Conservation (phyloP, 768 basidiomycete species). For the Auricularia heimuer region DNA sequence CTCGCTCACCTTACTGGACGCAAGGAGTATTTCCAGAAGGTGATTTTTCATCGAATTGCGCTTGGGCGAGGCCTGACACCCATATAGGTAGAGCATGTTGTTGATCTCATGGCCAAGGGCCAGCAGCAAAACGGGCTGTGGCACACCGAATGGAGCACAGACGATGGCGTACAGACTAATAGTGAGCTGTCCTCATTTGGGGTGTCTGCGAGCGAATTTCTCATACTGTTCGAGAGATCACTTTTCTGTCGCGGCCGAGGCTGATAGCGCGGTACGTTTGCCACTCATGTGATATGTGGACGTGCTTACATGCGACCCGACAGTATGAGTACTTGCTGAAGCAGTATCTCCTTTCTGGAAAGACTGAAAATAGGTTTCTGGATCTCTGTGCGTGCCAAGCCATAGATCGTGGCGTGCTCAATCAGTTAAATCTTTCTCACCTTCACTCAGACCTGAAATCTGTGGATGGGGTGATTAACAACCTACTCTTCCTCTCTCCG, state of each 20-base stretch:
- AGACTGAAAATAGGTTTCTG: slow-evolving; percentile 47
- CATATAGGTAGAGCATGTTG: slow-evolving; percentile 38
- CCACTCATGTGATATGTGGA: neutral
- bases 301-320: neutral
- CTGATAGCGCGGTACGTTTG: slow-evolving; percentile 44
- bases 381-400: slow-evolving; percentile 48
- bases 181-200: slow-evolving; percentile 27
- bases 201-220: slow-evolving; percentile 2
- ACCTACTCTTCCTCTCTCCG: slow-evolving; percentile 59
- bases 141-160: slow-evolving; percentile 46
- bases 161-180: slow-evolving; percentile 34
- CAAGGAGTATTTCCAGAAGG: slow-evolving; percentile 47
- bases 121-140: slow-evolving; percentile 46
- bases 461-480: slow-evolving; percentile 16
- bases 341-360: slow-evolving; percentile 56
- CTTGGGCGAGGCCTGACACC: neutral
- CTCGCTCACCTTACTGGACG: slow-evolving; percentile 71
- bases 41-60: slow-evolving; percentile 18
- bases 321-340: slow-evolving; percentile 68
- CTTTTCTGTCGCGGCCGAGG: slow-evolving; percentile 52
- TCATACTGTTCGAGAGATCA: slow-evolving; percentile 7
- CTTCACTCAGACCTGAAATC: slow-evolving; percentile 12
- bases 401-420: neutral
- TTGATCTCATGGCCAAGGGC: slow-evolving; percentile 35
- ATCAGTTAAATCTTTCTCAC: too few relatives aligned